Conservation (phyloP, 1,284 basidiomycete species). For the Naganishia cerealis region DNA sequence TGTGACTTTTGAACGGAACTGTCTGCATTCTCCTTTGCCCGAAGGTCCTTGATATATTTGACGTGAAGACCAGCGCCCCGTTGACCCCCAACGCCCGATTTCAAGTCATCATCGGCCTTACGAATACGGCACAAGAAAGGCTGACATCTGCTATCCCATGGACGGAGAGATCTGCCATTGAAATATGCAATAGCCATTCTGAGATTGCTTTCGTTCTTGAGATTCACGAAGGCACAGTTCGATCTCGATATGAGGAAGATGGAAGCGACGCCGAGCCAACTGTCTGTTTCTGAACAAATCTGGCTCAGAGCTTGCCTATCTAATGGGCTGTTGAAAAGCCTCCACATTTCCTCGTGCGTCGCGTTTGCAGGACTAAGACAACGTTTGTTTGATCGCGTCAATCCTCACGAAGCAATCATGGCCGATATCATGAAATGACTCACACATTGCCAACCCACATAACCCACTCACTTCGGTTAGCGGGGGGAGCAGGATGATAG, state of each 20-base stretch:
- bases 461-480: slow-evolving; percentile 82
- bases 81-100: slow-evolving; percentile 87
- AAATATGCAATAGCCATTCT: slow-evolving; percentile 69
- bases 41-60: slow-evolving; percentile 70
- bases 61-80: slow-evolving; percentile 81
- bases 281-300: slow-evolving; percentile 31
- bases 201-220: slow-evolving; percentile 66
- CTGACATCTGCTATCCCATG: slow-evolving; percentile 69
- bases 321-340: slow-evolving; percentile 67
- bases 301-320: slow-evolving; percentile 35
- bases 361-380: slow-evolving; percentile 62
- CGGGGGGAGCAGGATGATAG: slow-evolving; percentile 55
- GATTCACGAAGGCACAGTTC: slow-evolving; percentile 92
- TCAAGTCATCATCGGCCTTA: slow-evolving; percentile 78
- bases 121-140: slow-evolving; percentile 82
- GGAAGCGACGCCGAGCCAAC: slow-evolving; percentile 69
- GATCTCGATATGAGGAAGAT: slow-evolving; percentile 90
- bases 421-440: not conserved
- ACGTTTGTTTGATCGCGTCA: not conserved
- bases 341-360: slow-evolving; percentile 82
- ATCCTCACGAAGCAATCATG: not conserved
- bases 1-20: slow-evolving; percentile 18
- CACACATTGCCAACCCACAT: slow-evolving; percentile 70
- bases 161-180: slow-evolving; percentile 56
- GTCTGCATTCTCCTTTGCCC: slow-evolving; percentile 47